Evolutionary conservation across 1,284 basidiomycete genomes (phyloP).

Genomic region (Apiotrichum gamsii): DNA sequence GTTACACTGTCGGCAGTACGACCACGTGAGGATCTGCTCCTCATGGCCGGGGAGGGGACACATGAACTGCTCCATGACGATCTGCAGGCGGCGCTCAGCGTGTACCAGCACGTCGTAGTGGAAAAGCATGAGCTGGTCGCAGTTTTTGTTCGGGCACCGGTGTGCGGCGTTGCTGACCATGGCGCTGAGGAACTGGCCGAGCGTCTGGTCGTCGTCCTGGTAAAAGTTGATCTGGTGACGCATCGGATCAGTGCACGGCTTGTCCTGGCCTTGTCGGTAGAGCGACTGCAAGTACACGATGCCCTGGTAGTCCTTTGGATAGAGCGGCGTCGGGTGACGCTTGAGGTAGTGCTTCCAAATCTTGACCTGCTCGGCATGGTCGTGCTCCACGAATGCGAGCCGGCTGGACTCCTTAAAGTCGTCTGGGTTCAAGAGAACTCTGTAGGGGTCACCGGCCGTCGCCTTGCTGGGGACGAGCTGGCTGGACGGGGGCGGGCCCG

Average conservation of each 20-base stretch:
- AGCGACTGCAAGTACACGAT: constrained; percentile 52
- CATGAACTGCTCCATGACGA: constrained; percentile 71
- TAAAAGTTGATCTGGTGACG: constrained; percentile 80
- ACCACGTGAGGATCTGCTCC: constrained; percentile 86
- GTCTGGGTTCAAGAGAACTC: constrained; percentile 39
- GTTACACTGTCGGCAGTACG: constrained; percentile 75
- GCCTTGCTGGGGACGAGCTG: constrained; percentile 6
- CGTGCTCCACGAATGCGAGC: constrained; percentile 64
- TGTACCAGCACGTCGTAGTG: constrained; percentile 89
- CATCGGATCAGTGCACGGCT: constrained; percentile 49
- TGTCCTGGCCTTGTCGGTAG: constrained; percentile 45
- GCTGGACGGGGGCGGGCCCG: constrained; percentile 5
- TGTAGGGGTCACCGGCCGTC: constrained; percentile 31
- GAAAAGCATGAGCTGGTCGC: constrained; percentile 69
- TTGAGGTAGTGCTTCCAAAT: constrained; percentile 89
- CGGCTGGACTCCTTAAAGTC: constrained; percentile 65
- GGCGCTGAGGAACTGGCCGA: constrained; percentile 81
- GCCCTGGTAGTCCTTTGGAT: constrained; percentile 88
- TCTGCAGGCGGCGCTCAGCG: constrained; percentile 72
- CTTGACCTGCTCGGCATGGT: constrained; percentile 73
- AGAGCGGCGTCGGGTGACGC: constrained; percentile 72
- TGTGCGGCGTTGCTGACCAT: constrained; percentile 65
- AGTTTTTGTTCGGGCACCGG: constrained; percentile 70
- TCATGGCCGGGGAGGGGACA: constrained; percentile 49
- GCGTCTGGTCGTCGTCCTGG: constrained; percentile 81